Base-by-base conservation (phyloP, 352 stramenopile species). In the Pythium dissotocum region DNA sequence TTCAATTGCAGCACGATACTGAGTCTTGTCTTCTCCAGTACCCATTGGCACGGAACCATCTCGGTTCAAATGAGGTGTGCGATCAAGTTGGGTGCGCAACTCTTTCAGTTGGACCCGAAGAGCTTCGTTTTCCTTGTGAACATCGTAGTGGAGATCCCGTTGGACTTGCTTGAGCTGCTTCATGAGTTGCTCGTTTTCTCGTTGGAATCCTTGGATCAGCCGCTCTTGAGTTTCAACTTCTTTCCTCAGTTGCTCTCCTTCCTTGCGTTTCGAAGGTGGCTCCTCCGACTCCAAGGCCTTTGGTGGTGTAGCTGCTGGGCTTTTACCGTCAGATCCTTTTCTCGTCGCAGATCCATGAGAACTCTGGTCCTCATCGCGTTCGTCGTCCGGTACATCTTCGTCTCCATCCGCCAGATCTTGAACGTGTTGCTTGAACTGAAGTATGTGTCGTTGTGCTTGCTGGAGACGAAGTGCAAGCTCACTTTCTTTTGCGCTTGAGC, bases 161-260 rank as follows among this genome's bases (percentile, higher is more conserved):
- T 84, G 84, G 32, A 89, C 60, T 48, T 82, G 75, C 54, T 91
- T 90, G 0, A 94, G 70, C 57, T 93, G 84, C 13, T 77, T 79
- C 88, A 94, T 95, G 1, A 95, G 65, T 28, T 87, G 82, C 35
- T 94, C 83, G 56, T 95, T 95, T 52, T 95, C 88, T 44, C 81
- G 80, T 69, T 94, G 88, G 62, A 88, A 95, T 0, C 82, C 88
- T 63, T 83, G 74, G 63, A 95, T 94, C 26, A 94, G 73, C 13
- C 61, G 80, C 46, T 94, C 86, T 73, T 95, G 88, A 0, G 81
- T 88, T 3, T 52, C 44, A 10, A 73, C 44, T 48, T 73, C 67
- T 42, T 66, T 69, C 18, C 61, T 61, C 7, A 73, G 56, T 14
- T 38, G 36, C 2, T 69, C 55, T 2, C 49, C 38, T 48, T 73